Percentiles rank a stretch among this genome's conserved stretches.
phyloP scores from a whole-genome alignment of 306 rosid genomes.

The Begonia peltatifolia region DNA sequence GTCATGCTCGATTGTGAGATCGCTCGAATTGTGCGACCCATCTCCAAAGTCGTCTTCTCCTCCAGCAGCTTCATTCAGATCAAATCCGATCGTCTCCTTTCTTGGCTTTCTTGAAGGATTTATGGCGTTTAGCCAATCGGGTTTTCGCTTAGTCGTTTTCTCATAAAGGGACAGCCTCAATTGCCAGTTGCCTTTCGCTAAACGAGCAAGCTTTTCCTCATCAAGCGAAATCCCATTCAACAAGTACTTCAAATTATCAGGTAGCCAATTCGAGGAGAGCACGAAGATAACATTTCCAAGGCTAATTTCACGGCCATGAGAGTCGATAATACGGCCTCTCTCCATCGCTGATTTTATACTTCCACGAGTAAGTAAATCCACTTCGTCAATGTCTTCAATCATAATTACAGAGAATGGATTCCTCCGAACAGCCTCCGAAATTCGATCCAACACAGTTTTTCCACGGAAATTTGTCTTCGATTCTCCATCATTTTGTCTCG shows the following conservation, averaged over 20 bases:
- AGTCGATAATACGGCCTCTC: slow-evolving; percentile 66
- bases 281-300: slow-evolving; percentile 70
- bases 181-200: slow-evolving; percentile 57
- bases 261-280: slow-evolving; percentile 72
- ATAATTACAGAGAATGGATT: slow-evolving; percentile 69
- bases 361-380: slow-evolving; percentile 40
- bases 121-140: slow-evolving; percentile 52
- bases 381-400: slow-evolving; percentile 76
- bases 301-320: slow-evolving; percentile 86
- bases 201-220: slow-evolving; percentile 40
- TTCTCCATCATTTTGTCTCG: slow-evolving; percentile 41
- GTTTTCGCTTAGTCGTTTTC: slow-evolving; percentile 51
- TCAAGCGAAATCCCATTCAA: slow-evolving; percentile 30
- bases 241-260: slow-evolving; percentile 46
- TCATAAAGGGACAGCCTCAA: slow-evolving; percentile 45
- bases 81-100: slow-evolving; percentile 42
- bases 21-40: slow-evolving; percentile 86
- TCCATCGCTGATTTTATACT: slow-evolving; percentile 79
- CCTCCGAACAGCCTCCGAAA: slow-evolving; percentile 68
- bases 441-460: slow-evolving; percentile 65
- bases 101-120: slow-evolving; percentile 51
- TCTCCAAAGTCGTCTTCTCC: slow-evolving; percentile 54
- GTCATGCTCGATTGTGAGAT: slow-evolving; percentile 72
- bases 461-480: slow-evolving; percentile 57
- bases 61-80: slow-evolving; percentile 73